Percentiles rank a stretch among this genome's conserved stretches.
These are phyloP conservation scores for Botryotinia globosa DNA, from an alignment of 2,329 filamentous ascomycete genomes.

Conservation along the genomic window DNA sequence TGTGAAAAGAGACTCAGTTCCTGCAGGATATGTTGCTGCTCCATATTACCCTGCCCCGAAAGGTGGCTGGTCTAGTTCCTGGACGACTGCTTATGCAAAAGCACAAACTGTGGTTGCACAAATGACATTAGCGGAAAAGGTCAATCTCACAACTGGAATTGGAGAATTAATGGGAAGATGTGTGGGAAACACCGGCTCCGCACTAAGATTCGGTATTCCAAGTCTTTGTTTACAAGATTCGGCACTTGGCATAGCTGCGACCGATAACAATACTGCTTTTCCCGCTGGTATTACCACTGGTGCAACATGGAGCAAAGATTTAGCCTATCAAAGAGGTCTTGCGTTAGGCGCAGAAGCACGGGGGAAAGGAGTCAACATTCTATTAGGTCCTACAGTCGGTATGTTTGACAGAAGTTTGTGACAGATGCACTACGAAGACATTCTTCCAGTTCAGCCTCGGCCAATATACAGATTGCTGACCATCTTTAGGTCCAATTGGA, in stretches of 20 bases:
- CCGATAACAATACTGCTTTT: conserved; percentile 73
- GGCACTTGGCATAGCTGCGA: conserved; percentile 67
- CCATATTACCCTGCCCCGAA: conserved; percentile 37
- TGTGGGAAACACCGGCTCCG: conserved; percentile 74
- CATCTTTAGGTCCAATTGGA: conserved; percentile 57
- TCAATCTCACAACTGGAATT: conserved; percentile 70
- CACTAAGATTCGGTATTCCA: conserved; percentile 66
- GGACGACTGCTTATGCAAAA: conserved; percentile 68
- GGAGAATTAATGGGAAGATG: conserved; percentile 71
- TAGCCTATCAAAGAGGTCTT: conserved; percentile 66
- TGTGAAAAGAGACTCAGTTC: conserved; percentile 20
- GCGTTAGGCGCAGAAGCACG: conserved; percentile 69
- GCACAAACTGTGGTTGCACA: conserved; percentile 65
- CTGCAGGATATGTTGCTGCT: conserved; percentile 32
- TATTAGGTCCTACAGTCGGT: conserved; percentile 55
- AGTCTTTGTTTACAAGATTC: conserved; percentile 71
- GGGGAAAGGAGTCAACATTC: conserved; percentile 70
- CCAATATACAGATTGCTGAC: neutral
- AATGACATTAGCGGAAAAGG: conserved; percentile 80
- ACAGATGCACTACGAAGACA: neutral
- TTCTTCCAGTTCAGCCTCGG: neutral
- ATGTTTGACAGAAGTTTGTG: neutral
- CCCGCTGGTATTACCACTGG: conserved; percentile 75
- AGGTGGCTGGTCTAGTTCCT: conserved; percentile 57
- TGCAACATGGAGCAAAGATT: conserved; percentile 70